Conservation (phyloP, 1,139 yeast genomes). For the Diutina siamensis region DNA sequence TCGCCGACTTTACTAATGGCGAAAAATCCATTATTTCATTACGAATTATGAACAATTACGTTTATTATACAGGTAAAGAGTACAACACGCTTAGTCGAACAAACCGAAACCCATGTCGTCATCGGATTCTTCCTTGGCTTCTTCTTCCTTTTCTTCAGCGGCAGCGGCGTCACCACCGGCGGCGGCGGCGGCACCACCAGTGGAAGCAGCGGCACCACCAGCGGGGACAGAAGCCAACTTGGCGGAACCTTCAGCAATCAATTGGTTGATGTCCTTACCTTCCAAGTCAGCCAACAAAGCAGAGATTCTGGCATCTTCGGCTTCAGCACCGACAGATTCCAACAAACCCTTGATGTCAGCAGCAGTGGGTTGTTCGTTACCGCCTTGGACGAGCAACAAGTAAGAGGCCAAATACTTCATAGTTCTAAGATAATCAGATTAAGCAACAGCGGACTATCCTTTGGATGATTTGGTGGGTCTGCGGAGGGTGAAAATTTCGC, state of each 20-base stretch:
- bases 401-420: slow-evolving; percentile 91
- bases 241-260: slow-evolving; percentile 71
- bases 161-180: slow-evolving; percentile 24
- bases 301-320: slow-evolving; percentile 63
- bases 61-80: slow-evolving; percentile 6
- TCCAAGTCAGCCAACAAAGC: slow-evolving; percentile 58
- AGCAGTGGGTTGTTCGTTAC: slow-evolving; percentile 69
- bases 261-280: slow-evolving; percentile 66
- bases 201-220: slow-evolving; percentile 70
- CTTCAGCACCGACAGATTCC: slow-evolving; percentile 69
- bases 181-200: slow-evolving; percentile 35
- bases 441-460: slow-evolving; percentile 18
- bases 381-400: slow-evolving; percentile 78
- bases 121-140: slow-evolving; percentile 45
- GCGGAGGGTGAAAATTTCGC: slow-evolving; percentile 2
- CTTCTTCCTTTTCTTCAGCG: slow-evolving; percentile 38
- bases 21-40: slow-evolving; percentile 55
- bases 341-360: slow-evolving; percentile 61
- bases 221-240: slow-evolving; percentile 76
- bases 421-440: slow-evolving; percentile 18
- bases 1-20: slow-evolving; percentile 52
- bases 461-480: slow-evolving; percentile 5
- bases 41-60: slow-evolving; percentile 12
- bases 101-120: slow-evolving; percentile 89
- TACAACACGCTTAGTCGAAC: slow-evolving; percentile 47